Base-by-base conservation (phyloP, 2,329 filamentous ascomycete species). In the Thelonectria olida region DNA sequence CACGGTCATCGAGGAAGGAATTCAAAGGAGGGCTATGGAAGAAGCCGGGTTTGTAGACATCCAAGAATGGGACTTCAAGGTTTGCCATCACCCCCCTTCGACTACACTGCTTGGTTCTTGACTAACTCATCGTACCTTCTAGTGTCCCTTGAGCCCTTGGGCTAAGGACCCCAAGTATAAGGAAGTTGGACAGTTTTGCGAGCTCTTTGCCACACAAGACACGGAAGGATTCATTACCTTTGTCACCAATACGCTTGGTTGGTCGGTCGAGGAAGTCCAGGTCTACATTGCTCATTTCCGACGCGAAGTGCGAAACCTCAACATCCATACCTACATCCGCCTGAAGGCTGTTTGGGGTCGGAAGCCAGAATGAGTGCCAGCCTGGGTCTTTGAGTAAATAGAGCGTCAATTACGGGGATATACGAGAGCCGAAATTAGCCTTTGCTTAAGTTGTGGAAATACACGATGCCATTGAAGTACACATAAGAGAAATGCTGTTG, bases 231-330 rank as follows among this genome's bases (percentile, higher is more conserved):
- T 63, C n/a, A 15, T 63, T 3, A 31, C 17, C 19, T 52, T 63
- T 36, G 52, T 48, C n/a, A 34, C 44, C 2, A 44, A 52, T 10
- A 15, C 73, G 20, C 60, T 72, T 4, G 74, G 75, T 7, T 79
- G 76, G 77, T 64, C 66, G 5, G 58, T 58, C 13, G 67, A 74
- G 27, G 70, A 78, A 45, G 68, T 76, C 1, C 58, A 71, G 7
- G 67, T 72, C 9, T 78, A 74, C 36, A 69, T 76, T 22, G 74
- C 70, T 3, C 68, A 73, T 15, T 67, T 77, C 9, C 72, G 72
- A 17, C 69, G 72, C 13, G 73, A 73, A 41, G 55, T 74, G 8
- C 62, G 69, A 2, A 61, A 65, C 15, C 63, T 53, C 5, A 70
- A 69, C 42, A 42, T 66, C 19, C 72, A 74, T 44, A 55, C 66